Conservation (phyloP, 768 basidiomycete genomes). For the Psilocybe cyanescens region DNA sequence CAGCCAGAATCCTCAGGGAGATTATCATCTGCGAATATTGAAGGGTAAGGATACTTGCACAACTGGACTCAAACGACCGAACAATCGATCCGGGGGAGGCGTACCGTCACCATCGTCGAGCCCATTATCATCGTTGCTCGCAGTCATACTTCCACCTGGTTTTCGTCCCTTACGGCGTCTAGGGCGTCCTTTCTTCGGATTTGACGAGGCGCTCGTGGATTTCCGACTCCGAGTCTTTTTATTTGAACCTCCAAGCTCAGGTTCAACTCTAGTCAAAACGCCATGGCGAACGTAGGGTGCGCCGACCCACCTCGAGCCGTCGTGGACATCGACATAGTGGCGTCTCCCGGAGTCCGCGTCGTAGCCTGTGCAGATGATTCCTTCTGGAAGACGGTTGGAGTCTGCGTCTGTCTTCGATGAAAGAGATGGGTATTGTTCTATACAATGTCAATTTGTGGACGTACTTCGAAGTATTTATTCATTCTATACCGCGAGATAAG, state of each 20-base stretch:
- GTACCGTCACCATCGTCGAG: too few species aligned
- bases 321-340: slow-evolving; percentile 9
- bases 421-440: too few species aligned
- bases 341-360: slow-evolving; percentile 9
- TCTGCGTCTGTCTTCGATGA: slow-evolving; percentile 3
- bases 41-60: too few species aligned
- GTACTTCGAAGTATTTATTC: too few species aligned
- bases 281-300: slow-evolving; percentile 12
- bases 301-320: slow-evolving; percentile 10
- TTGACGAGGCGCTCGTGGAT: neutral
- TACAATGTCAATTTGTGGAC: too few species aligned
- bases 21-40: too few species aligned
- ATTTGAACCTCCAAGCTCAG: neutral
- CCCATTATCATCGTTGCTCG: neutral
- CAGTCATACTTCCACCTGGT: neutral
- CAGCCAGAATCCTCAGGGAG: too few species aligned
- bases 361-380: slow-evolving; percentile 16
- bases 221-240: neutral
- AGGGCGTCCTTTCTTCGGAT: too few species aligned
- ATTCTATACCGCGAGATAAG: too few species aligned
- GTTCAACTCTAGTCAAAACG: neutral
- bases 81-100: too few species aligned
- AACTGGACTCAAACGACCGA: too few species aligned
- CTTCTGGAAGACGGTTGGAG: slow-evolving; percentile 12
- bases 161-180: neutral